These are phyloP conservation scores for Boletus rubropictus DNA, from an alignment of 768 basidiomycete genomes.

Conservation along the genomic window DNA sequence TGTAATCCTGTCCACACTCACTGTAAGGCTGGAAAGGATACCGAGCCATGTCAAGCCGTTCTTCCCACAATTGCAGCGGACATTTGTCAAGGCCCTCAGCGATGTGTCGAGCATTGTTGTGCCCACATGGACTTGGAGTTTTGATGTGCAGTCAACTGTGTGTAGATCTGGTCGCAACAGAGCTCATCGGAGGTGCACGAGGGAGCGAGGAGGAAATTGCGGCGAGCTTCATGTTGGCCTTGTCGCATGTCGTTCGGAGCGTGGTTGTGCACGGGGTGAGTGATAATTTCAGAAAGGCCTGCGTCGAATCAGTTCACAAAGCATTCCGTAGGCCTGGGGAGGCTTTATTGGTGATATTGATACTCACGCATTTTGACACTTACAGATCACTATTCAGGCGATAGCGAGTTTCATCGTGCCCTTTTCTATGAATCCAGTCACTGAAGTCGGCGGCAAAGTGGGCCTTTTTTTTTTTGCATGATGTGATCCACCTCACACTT, in stretches of 20 bases:
- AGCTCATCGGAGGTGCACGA: conserved; percentile 61
- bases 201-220: conserved; percentile 66
- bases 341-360: not conserved
- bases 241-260: conserved; percentile 68
- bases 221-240: conserved; percentile 66
- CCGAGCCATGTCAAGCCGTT: conserved; percentile 92
- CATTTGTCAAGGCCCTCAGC: conserved; percentile 88
- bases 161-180: conserved; percentile 91
- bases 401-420: conserved; percentile 58
- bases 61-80: conserved; percentile 96
- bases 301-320: conserved; percentile 71
- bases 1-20: conserved; percentile 81
- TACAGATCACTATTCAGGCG: conserved; percentile 63
- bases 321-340: conserved; percentile 52
- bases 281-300: conserved; percentile 64
- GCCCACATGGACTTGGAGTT: conserved; percentile 77
- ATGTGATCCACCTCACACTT: conserved; percentile 3
- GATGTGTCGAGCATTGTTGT: conserved; percentile 76
- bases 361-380: not conserved
- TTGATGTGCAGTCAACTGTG: conserved; percentile 88
- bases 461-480: conserved; percentile 22
- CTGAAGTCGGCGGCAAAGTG: conserved; percentile 66
- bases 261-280: conserved; percentile 65
- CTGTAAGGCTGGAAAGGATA: conserved; percentile 78
- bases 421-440: conserved; percentile 55